Conservation (phyloP, 1,139 yeast species). For the Hemisphaericaspora lyxosophila region DNA sequence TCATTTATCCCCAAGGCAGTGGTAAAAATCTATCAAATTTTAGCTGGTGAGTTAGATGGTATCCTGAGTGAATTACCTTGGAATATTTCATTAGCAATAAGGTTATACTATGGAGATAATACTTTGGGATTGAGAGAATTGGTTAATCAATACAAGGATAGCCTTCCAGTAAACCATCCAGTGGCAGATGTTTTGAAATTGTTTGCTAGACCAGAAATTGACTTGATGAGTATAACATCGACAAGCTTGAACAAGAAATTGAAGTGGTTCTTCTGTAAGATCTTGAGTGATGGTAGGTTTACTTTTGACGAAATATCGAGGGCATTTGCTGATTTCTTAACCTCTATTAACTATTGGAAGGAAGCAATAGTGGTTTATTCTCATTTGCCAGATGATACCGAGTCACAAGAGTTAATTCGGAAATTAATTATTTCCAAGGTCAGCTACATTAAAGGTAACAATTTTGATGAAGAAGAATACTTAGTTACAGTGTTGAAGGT, state of each 20-base stretch:
- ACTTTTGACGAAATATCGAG: slow-evolving; percentile 43
- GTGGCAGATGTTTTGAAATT: slow-evolving; percentile 26
- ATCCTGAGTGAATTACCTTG: slow-evolving; percentile 58
- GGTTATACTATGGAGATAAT: slow-evolving; percentile 59
- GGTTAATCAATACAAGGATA: slow-evolving; percentile 21
- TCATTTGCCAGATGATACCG: slow-evolving; percentile 47
- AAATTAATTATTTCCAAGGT: slow-evolving; percentile 50
- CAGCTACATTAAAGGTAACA: slow-evolving; percentile 30
- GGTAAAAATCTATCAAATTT: slow-evolving; percentile 59
- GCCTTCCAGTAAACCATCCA: slow-evolving; percentile 13
- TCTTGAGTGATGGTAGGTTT: slow-evolving; percentile 26
- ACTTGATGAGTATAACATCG: slow-evolving; percentile 5
- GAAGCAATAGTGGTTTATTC: slow-evolving; percentile 64
- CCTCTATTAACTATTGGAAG: slow-evolving; percentile 46
- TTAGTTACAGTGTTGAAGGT: slow-evolving; percentile 39
- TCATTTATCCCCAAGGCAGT: slow-evolving; percentile 52
- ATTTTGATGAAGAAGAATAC: slow-evolving; percentile 31
- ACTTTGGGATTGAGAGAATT: slow-evolving; percentile 45
- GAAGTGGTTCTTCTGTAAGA: slow-evolving; percentile 57
- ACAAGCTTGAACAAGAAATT: slow-evolving; percentile 29
- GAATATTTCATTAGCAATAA: slow-evolving; percentile 60
- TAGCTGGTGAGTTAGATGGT: slow-evolving; percentile 55
- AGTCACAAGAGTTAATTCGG: slow-evolving; percentile 41
- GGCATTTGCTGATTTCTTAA: slow-evolving; percentile 55
- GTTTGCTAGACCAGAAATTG: slow-evolving; percentile 11